Percentiles rank a stretch among this genome's conserved stretches.
phyloP scores from a whole-genome alignment of 345 rosid genomes.

The Salix arbutifolia region DNA sequence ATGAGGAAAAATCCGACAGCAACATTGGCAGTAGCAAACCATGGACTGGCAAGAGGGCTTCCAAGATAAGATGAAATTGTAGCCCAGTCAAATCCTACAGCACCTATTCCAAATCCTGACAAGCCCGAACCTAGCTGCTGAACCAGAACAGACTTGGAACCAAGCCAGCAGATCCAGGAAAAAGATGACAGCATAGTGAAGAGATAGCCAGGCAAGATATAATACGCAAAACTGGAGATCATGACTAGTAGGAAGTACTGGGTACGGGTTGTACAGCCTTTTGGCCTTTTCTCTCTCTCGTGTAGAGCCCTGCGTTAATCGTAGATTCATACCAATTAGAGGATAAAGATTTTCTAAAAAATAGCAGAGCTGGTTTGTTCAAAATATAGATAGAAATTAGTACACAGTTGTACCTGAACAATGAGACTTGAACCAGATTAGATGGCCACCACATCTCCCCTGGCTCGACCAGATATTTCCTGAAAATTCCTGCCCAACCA shows the following conservation, averaged over 20 bases:
- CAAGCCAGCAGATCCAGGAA: conserved; percentile 84
- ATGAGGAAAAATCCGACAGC: conserved; percentile 52
- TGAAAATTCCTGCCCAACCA: conserved; percentile 80
- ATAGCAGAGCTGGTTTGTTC: too few species aligned
- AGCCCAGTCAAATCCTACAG: conserved; percentile 72
- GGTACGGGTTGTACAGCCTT: conserved; percentile 42
- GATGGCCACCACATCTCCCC: conserved; percentile 92
- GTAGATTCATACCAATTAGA: too few species aligned
- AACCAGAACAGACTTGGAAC: conserved; percentile 56
- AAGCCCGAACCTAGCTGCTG: conserved; percentile 77
- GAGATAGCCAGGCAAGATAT: conserved; percentile 57
- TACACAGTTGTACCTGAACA: conserved; percentile 47
- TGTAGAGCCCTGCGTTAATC: conserved; percentile 54
- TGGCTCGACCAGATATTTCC: conserved; percentile 75
- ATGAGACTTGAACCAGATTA: conserved; percentile 68
- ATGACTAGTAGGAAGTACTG: conserved; percentile 67
- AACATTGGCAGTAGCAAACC: conserved; percentile 72
- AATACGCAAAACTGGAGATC: conserved; percentile 58
- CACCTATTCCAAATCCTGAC: conserved; percentile 64
- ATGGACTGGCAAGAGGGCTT: conserved; percentile 79
- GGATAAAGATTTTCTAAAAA: too few species aligned
- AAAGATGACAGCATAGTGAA: conserved; percentile 45
- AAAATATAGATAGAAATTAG: too few species aligned
- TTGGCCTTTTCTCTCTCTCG: conserved; percentile 48
- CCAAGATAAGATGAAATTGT: conserved; percentile 66